These are phyloP conservation scores for Penicillium herquei DNA, from an alignment of 495 filamentous ascomycete genomes.

Conservation along the genomic window DNA sequence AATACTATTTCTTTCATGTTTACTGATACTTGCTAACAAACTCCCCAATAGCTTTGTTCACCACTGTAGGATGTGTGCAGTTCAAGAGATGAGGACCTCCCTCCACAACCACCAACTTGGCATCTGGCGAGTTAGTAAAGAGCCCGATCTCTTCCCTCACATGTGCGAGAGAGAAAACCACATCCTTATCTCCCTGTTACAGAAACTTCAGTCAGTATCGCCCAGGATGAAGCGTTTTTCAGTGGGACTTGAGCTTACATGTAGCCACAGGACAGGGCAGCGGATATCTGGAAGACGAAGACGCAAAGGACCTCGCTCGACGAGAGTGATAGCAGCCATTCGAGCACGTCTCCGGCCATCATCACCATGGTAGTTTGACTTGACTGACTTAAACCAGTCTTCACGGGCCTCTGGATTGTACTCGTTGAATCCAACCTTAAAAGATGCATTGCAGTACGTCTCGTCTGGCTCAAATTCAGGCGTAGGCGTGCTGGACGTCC, in stretches of 20 bases:
- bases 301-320: slow-evolving; percentile 59
- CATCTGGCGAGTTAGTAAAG: slow-evolving; percentile 52
- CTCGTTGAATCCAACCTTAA: slow-evolving; percentile 52
- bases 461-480: slow-evolving; percentile 54
- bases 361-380: slow-evolving; percentile 56
- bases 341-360: slow-evolving; percentile 53
- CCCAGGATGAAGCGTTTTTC: too few species aligned
- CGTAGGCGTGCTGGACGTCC: slow-evolving; percentile 41
- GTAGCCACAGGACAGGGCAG: slow-evolving; percentile 64
- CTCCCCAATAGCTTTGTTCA: slow-evolving; percentile 7
- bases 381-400: slow-evolving; percentile 55
- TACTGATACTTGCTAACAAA: slow-evolving; percentile 1
- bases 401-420: slow-evolving; percentile 36
- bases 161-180: slow-evolving; percentile 45
- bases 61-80: slow-evolving; percentile 28
- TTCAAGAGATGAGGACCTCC: slow-evolving; percentile 59
- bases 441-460: slow-evolving; percentile 54
- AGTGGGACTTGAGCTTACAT: slow-evolving; percentile 38
- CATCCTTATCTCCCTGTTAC: slow-evolving; percentile 53
- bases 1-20: too few species aligned
- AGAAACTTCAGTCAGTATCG: too few species aligned
- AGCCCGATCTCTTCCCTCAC: slow-evolving; percentile 56
- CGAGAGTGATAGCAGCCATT: slow-evolving; percentile 56
- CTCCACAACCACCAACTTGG: slow-evolving; percentile 46
- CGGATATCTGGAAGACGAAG: slow-evolving; percentile 51